A percentile compares a stretch with the other conserved stretches of the same genome.
Evolutionary conservation across 2,329 filamentous ascomycete species (phyloP).

Genomic region (Blumeriella jaapii): DNA sequence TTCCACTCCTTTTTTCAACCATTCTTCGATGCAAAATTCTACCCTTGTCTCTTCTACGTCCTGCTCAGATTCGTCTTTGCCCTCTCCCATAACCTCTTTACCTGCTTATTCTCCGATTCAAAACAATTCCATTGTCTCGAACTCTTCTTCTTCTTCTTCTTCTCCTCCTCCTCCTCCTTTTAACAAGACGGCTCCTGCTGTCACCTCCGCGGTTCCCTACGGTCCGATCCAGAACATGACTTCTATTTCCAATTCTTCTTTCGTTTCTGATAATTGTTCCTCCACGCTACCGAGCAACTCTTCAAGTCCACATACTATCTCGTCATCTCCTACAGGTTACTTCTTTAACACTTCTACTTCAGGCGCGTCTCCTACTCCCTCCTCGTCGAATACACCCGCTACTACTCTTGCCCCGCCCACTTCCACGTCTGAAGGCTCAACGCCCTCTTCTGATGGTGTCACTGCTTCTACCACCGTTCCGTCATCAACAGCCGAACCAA

Average conservation of each 20-base stretch:
- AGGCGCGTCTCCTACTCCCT: constrained; percentile 10
- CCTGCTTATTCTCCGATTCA: neutral
- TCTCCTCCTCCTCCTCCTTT: neutral
- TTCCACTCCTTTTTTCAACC: constrained; percentile 2
- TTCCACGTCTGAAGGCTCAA: neutral
- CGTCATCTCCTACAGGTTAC: constrained; percentile 9
- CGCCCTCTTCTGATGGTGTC: constrained; percentile 4
- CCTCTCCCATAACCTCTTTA: neutral
- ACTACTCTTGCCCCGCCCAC: constrained; percentile 4
- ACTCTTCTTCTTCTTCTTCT: too few species aligned
- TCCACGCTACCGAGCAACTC: constrained; percentile 5
- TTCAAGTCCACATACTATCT: constrained; percentile 8
- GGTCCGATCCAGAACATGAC: constrained; percentile 1
- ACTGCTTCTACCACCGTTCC: constrained; percentile 3
- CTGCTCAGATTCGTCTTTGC: constrained; percentile 1
- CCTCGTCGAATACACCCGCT: constrained; percentile 7
- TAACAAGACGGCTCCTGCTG: neutral
- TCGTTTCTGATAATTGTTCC: constrained; percentile 6
- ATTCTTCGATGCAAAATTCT: constrained; percentile 1
- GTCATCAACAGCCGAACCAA: constrained; percentile 3
- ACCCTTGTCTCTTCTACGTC: constrained; percentile 1
- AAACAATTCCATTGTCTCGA: constrained; percentile 3
- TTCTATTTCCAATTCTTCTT: constrained; percentile 2
- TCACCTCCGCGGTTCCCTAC: constrained; percentile 2
- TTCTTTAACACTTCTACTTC: constrained; percentile 15